Percentiles rank a stretch among this genome's conserved stretches.
These are phyloP conservation scores for Xylariaceae sp. DNA, from an alignment of 2,329 filamentous ascomycete genomes.

Conservation along the genomic window DNA sequence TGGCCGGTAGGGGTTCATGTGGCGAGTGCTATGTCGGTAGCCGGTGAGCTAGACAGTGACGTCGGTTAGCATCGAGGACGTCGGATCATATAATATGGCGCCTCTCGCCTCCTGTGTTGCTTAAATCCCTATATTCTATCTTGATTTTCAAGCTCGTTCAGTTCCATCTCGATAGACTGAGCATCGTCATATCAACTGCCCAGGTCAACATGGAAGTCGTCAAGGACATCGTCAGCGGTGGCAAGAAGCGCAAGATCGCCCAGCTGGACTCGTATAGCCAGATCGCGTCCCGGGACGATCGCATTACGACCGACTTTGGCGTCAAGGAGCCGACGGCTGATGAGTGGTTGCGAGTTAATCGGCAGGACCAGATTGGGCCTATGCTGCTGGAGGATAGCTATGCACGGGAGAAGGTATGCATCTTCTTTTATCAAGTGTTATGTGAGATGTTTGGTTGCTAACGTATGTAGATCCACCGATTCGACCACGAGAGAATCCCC, in stretches of 20 bases:
- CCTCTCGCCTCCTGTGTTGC: background rate
- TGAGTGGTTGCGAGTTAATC: constrained; percentile 66
- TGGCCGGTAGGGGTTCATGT: background rate
- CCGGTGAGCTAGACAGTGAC: background rate
- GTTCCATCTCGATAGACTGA: no score
- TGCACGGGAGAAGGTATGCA: constrained; percentile 61
- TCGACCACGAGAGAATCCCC: constrained; percentile 65
- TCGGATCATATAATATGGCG: background rate
- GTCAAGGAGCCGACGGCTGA: constrained; percentile 69
- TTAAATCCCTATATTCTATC: no score
- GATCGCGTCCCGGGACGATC: constrained; percentile 51
- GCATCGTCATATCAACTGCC: no score
- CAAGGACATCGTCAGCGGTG: constrained; percentile 38
- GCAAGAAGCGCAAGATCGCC: constrained; percentile 49
- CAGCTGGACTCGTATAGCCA: constrained; percentile 57
- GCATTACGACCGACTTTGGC: constrained; percentile 73
- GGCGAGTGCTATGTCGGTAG: background rate
- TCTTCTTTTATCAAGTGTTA: no score
- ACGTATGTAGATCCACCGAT: constrained; percentile 54
- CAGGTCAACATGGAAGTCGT: constrained; percentile 31
- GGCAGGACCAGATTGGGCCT: constrained; percentile 57
- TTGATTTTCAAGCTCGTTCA: no score
- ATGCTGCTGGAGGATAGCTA: constrained; percentile 68
- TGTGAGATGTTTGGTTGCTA: background rate
- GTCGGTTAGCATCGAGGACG: background rate